Evolutionary conservation across 306 rosid genomes (phyloP).

Genomic region (Acacia crassicarpa): DNA sequence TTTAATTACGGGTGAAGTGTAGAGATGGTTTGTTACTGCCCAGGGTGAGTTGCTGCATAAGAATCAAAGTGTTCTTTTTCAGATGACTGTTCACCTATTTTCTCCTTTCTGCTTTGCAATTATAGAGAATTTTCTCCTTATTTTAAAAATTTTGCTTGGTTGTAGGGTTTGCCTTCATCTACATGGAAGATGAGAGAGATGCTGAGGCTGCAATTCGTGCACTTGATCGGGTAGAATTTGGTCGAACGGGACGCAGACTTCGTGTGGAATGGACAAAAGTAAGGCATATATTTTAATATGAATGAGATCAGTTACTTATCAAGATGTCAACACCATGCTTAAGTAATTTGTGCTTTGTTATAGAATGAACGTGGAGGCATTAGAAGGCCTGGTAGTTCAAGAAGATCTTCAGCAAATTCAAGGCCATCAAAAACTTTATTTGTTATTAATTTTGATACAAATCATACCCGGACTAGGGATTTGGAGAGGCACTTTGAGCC

Average conservation of each 20-base stretch:
- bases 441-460: constrained; percentile 93
- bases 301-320: background rate
- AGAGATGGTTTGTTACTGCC: constrained; percentile 50
- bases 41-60: constrained; percentile 41
- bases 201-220: constrained; percentile 91
- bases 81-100: constrained; percentile 27
- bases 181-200: constrained; percentile 98
- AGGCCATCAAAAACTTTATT: constrained; percentile 92
- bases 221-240: constrained; percentile 86
- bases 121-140: constrained; percentile 8
- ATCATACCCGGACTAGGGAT: constrained; percentile 88
- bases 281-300: constrained; percentile 2
- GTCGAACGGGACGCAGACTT: constrained; percentile 90
- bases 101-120: constrained; percentile 5
- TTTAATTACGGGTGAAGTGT: constrained; percentile 47
- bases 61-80: constrained; percentile 40
- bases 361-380: constrained; percentile 92
- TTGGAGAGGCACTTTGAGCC: constrained; percentile 97
- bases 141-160: constrained; percentile 27
- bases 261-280: constrained; percentile 99
- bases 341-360: constrained; percentile 24
- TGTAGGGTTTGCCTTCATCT: constrained; percentile 93
- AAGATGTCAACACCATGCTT: constrained; percentile 16
- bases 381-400: constrained; percentile 80
- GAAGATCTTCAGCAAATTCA: constrained; percentile 67